Base-by-base conservation (phyloP, 805 yeast genomes). In the Saccharomycopsis guyanensis region DNA sequence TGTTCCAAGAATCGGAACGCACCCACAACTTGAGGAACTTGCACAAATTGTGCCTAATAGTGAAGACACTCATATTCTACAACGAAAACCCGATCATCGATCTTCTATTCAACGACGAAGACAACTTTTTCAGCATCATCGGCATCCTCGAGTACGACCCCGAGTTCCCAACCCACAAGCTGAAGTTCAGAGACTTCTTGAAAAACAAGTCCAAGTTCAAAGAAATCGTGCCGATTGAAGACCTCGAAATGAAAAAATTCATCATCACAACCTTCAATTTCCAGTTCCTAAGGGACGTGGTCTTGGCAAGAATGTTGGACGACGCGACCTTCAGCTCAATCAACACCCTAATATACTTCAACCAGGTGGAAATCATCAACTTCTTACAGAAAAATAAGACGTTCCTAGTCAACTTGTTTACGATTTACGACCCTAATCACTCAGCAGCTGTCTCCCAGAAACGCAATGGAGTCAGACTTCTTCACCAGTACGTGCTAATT, bases 61-160 rank as follows among this genome's bases (percentile, higher is more conserved):
- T 86, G 43, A 91, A 88, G 62, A 72, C 83, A 1, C 59, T 82
- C 32, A 69, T 87, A 16, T 66, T 83, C 24, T 81, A 82, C 63
- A 86, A 85, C 57, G 96, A 89, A 53, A 66, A 75, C 24, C 63
- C 68, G 12, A 68, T 84, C 3, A 60, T 82, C 39, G 86, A 82
- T 45, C 55, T 66, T n/a, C 66, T 84, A 49, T 64, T 80, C 2
- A 70, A 69, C 12, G 82, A 78, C 50, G 70, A 69, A 5, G 56
- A 13, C 5, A 18, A 49, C 34, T 42, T 51, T 19, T 42, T 45
- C 13, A 34, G 68, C 35, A 69, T 81, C 39, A 57, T 69, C 10
- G 95, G 96, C 1, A 82, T 87, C 10, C 64, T 91, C 40, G 98
- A 93, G 61, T 83, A 87, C 61, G 97, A 93, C 60, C 84, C 93